Conservation (phyloP, 164 flowering plant species). For the Cinnamomum micranthum region DNA sequence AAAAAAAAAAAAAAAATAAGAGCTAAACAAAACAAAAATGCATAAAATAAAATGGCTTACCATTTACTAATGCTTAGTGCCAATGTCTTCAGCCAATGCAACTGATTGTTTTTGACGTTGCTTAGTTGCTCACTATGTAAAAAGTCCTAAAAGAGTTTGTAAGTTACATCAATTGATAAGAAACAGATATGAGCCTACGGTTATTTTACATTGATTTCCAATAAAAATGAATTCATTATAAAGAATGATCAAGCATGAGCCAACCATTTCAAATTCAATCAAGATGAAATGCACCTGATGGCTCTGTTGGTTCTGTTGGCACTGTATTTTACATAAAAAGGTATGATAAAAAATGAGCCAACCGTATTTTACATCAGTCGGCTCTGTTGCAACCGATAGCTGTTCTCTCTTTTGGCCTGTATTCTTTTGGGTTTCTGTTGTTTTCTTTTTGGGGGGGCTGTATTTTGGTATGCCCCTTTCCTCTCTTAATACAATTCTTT, state of each 20-base stretch:
- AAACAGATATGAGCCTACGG: background rate
- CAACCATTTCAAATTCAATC: background rate
- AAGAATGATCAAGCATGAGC: background rate
- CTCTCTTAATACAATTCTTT: too few relatives aligned
- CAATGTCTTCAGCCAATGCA: conserved; percentile 42
- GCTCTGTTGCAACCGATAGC: too few relatives aligned
- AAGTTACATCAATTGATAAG: conserved; percentile 6
- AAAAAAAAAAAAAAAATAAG: too few relatives aligned
- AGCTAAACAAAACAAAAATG: background rate
- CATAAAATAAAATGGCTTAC: conserved; percentile 20
- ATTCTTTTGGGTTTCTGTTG: too few relatives aligned
- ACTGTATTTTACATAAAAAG: too few relatives aligned
- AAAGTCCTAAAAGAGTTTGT: conserved; percentile 11
- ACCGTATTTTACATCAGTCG: too few relatives aligned
- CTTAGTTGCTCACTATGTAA: conserved; percentile 15
- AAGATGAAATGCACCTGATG: too few relatives aligned
- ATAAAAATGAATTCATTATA: background rate
- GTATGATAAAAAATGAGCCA: too few relatives aligned
- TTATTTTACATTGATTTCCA: background rate
- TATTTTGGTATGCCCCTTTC: too few relatives aligned
- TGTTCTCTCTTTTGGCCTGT: too few relatives aligned
- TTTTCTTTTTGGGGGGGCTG: too few relatives aligned
- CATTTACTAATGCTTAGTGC: conserved; percentile 35
- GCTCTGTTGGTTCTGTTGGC: too few relatives aligned
- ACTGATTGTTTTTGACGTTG: conserved; percentile 20